Evolutionary conservation across 495 filamentous ascomycete species (phyloP).

Genomic region (Neurospora sp.): DNA sequence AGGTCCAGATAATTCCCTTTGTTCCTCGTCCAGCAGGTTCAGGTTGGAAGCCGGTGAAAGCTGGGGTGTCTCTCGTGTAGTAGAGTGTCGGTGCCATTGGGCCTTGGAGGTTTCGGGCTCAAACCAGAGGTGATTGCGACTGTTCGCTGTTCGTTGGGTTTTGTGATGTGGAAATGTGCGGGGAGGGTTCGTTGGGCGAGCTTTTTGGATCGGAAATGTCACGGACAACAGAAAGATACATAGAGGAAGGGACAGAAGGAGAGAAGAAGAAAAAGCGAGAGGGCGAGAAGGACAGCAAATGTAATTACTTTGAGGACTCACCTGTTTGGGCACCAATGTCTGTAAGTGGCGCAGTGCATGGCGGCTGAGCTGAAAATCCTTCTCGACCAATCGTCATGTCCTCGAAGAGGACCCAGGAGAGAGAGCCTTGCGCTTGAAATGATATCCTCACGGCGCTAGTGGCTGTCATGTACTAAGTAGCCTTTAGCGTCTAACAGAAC

Average conservation of each 20-base stretch:
- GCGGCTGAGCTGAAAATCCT: not conserved
- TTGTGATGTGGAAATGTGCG: not conserved
- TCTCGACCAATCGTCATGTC: not conserved
- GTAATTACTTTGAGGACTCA: not conserved
- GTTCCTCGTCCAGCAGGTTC: not conserved
- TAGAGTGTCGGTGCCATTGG: not conserved
- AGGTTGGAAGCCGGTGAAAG: not conserved
- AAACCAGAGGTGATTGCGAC: not conserved
- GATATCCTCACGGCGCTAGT: not conserved
- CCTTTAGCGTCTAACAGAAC: too few relatives aligned
- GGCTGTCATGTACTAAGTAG: not conserved
- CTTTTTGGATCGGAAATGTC: not conserved
- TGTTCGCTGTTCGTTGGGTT: not conserved
- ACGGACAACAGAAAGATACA: not conserved
- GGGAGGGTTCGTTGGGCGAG: not conserved
- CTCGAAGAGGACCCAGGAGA: not conserved
- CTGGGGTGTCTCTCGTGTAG: not conserved
- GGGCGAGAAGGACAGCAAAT: not conserved
- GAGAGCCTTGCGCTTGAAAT: not conserved
- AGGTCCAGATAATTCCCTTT: not conserved
- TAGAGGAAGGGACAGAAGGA: not conserved
- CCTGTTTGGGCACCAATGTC: not conserved
- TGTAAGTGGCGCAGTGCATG: not conserved
- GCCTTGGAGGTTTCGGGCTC: not conserved
- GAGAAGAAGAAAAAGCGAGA: not conserved